Evolutionary conservation across 2,329 filamentous ascomycete species (phyloP).

Genomic region (Colletotrichum costaricense): DNA sequence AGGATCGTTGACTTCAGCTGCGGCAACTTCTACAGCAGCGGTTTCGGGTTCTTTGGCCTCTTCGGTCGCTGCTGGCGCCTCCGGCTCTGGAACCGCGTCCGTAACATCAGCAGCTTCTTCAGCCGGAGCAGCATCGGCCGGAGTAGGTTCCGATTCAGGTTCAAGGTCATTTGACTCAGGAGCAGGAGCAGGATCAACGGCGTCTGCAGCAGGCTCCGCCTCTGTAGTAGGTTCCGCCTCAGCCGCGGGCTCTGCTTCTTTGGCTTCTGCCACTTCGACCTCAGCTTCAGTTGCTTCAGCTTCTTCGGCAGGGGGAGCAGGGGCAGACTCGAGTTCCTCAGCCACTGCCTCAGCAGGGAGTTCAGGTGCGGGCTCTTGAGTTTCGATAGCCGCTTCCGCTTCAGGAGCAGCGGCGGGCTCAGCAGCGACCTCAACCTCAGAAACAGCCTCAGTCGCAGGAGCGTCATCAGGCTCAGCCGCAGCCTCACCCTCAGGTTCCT

Average conservation of each 20-base stretch:
- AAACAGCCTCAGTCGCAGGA: background rate
- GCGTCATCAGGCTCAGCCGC: background rate
- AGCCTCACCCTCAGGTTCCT: constrained; percentile 7
- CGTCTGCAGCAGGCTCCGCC: too few relatives aligned
- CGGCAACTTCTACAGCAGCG: background rate
- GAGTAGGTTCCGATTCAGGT: background rate
- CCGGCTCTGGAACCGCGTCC: background rate
- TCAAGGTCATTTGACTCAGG: background rate
- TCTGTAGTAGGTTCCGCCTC: background rate
- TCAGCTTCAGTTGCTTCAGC: background rate
- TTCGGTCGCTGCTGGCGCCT: background rate
- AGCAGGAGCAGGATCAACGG: background rate
- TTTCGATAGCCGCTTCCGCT: background rate
- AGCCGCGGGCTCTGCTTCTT: background rate
- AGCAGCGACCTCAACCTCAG: background rate
- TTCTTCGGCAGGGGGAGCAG: background rate
- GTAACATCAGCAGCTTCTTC: background rate
- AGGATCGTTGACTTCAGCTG: background rate
- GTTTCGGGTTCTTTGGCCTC: background rate
- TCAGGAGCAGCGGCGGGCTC: background rate
- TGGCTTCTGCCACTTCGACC: background rate
- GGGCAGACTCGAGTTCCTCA: constrained; percentile 3
- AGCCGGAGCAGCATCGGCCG: background rate
- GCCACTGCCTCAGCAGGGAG: too few relatives aligned
- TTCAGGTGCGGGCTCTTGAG: too few relatives aligned